These are phyloP conservation scores for Globisporangium nodosum DNA, from an alignment of 352 stramenopile genomes.

Conservation along the genomic window DNA sequence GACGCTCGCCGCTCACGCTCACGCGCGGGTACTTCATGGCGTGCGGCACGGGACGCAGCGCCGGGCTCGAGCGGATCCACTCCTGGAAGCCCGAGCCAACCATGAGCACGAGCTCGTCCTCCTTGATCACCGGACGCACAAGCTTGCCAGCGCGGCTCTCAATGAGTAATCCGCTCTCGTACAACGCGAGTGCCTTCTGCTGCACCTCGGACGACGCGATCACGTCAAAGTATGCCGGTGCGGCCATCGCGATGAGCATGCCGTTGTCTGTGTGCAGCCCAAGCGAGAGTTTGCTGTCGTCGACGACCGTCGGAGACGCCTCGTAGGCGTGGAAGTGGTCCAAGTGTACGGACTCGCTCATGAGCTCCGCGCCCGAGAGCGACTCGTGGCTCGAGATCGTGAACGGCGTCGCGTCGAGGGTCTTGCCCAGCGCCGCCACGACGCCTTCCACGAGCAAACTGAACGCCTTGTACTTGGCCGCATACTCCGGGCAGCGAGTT, in stretches of 20 bases:
- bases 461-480: conserved; percentile 32
- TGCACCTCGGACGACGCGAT: conserved; percentile 11
- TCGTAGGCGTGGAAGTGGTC: conserved; percentile 72
- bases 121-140: conserved; percentile 42
- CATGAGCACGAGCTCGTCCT: conserved; percentile 57
- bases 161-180: conserved; percentile 43
- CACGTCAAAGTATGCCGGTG: conserved; percentile 43
- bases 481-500: conserved; percentile 33
- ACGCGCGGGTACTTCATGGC: conserved; percentile 50
- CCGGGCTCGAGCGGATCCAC: conserved; percentile 39
- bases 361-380: conserved; percentile 30
- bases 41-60: conserved; percentile 48
- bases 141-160: conserved; percentile 17
- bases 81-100: conserved; percentile 33
- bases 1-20: conserved; percentile 12
- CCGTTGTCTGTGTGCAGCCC: conserved; percentile 53
- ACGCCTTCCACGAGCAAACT: conserved; percentile 31
- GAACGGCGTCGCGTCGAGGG: conserved; percentile 36
- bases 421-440: conserved; percentile 29
- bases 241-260: conserved; percentile 45
- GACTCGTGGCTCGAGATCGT: conserved; percentile 23
- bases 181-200: conserved; percentile 14
- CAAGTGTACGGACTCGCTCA: conserved; percentile 38
- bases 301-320: conserved; percentile 10
- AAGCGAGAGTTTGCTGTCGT: conserved; percentile 35